These are phyloP conservation scores for Fusarium musae DNA, from an alignment of 2,329 filamentous ascomycete genomes.

Conservation along the genomic window DNA sequence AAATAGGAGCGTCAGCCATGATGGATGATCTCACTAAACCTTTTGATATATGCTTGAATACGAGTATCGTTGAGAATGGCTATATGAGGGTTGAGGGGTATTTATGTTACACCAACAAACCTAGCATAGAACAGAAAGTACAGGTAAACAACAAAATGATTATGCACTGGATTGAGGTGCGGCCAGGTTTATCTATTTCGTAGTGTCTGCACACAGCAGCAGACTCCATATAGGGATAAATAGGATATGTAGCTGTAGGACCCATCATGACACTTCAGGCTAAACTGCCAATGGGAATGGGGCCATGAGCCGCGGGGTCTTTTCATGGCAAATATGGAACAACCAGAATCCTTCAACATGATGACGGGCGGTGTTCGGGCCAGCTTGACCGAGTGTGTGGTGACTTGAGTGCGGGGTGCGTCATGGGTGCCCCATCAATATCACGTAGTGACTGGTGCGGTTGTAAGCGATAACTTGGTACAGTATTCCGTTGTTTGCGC, in stretches of 20 bases:
- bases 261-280: constrained; percentile 44
- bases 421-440: constrained; percentile 27
- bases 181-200: constrained; percentile 32
- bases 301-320: constrained; percentile 26
- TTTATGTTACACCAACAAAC: constrained; percentile 16
- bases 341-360: not conserved
- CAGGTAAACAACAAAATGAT: constrained; percentile 1
- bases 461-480: constrained; percentile 6
- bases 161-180: constrained; percentile 17
- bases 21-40: constrained; percentile 14
- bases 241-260: constrained; percentile 26
- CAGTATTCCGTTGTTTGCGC: not conserved
- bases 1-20: constrained; percentile 63
- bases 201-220: constrained; percentile 5
- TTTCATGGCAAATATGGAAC: not conserved
- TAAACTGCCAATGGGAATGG: constrained; percentile 40
- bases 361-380: constrained; percentile 17
- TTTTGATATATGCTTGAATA: constrained; percentile 1
- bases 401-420: constrained; percentile 33
- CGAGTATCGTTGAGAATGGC: constrained; percentile 8
- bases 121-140: not conserved
- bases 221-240: constrained; percentile 34
- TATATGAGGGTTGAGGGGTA: constrained; percentile 1
- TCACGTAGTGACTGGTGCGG: constrained; percentile 40
- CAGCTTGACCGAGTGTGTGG: constrained; percentile 26